Conservation (phyloP, 768 basidiomycete species). For the Suillus variegatus region DNA sequence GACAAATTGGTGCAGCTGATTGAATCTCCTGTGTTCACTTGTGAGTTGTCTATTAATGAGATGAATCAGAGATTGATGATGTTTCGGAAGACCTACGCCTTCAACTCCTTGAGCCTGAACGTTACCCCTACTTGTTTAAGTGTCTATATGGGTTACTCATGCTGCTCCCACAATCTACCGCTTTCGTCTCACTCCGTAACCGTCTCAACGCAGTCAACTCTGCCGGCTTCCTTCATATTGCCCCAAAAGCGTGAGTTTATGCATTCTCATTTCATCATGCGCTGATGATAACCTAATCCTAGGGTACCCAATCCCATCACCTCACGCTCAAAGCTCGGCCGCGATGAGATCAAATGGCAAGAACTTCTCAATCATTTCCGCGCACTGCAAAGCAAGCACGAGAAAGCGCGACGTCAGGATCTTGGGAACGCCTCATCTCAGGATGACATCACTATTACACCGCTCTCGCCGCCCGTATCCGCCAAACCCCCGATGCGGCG, state of each 20-base stretch:
- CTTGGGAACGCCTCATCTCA: constrained; percentile 42
- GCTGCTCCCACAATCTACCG: constrained; percentile 95
- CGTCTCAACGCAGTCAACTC: constrained; percentile 94
- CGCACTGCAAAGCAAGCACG: constrained; percentile 84
- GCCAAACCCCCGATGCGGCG: constrained; percentile 55
- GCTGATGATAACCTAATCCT: constrained; percentile 22
- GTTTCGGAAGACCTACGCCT: constrained; percentile 68
- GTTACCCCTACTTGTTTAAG: constrained; percentile 95
- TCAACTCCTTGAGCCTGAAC: constrained; percentile 94
- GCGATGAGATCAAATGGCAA: constrained; percentile 97
- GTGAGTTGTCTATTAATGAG: constrained; percentile 43
- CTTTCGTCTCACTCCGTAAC: constrained; percentile 93
- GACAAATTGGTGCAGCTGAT: constrained; percentile 98
- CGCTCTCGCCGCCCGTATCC: constrained; percentile 7
- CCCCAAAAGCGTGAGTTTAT: constrained; percentile 73
- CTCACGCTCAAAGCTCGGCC: constrained; percentile 72
- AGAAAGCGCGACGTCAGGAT: constrained; percentile 83
- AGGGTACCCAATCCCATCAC: constrained; percentile 37
- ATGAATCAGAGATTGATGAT: constrained; percentile 7
- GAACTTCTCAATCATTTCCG: constrained; percentile 94
- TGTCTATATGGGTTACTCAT: constrained; percentile 96
- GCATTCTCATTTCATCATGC: not conserved
- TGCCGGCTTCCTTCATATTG: constrained; percentile 89
- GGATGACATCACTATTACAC: not conserved
- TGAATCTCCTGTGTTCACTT: constrained; percentile 98